These are phyloP conservation scores for Globisporangium uncinulatum DNA, from an alignment of 352 stramenopile species.

Conservation along the genomic window DNA sequence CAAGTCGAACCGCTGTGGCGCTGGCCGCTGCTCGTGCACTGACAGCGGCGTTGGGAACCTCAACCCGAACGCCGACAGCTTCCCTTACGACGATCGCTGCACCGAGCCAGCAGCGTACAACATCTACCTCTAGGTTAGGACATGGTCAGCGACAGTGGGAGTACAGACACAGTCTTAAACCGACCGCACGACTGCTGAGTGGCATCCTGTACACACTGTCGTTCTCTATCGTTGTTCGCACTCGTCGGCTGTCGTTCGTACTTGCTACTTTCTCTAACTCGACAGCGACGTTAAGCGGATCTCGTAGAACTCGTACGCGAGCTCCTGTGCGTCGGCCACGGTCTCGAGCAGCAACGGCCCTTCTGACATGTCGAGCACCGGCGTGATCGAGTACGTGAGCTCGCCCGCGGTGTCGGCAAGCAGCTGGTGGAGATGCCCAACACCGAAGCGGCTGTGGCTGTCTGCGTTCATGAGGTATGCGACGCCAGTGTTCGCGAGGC, in stretches of 20 bases:
- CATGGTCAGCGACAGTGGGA: too few relatives aligned
- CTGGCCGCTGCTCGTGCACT: slow-evolving; percentile 63
- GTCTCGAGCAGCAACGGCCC: slow-evolving; percentile 65
- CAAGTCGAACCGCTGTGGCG: slow-evolving; percentile 71
- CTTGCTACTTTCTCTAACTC: background rate
- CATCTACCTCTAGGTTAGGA: slow-evolving; percentile 33
- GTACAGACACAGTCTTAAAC: too few relatives aligned
- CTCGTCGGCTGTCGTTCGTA: background rate
- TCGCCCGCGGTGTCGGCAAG: slow-evolving; percentile 41
- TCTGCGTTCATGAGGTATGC: slow-evolving; percentile 86
- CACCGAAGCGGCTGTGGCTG: slow-evolving; percentile 82
- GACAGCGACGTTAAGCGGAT: slow-evolving; percentile 38
- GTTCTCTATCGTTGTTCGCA: background rate
- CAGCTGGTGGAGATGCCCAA: slow-evolving; percentile 62
- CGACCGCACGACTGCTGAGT: too few relatives aligned
- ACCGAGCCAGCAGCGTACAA: slow-evolving; percentile 58
- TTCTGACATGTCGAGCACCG: slow-evolving; percentile 50
- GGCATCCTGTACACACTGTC: background rate
- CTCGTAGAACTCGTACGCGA: slow-evolving; percentile 87
- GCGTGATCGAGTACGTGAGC: slow-evolving; percentile 66
- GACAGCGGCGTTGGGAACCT: slow-evolving; percentile 59
- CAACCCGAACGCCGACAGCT: slow-evolving; percentile 71
- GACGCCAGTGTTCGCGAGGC: slow-evolving; percentile 43
- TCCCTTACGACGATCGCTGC: slow-evolving; percentile 59
- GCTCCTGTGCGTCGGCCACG: slow-evolving; percentile 62